Evolutionary conservation across 257 asterid genomes (phyloP), one percentile per base, ranked within the genome.

Genomic region (Ocimum tenuiflorum): DNA sequence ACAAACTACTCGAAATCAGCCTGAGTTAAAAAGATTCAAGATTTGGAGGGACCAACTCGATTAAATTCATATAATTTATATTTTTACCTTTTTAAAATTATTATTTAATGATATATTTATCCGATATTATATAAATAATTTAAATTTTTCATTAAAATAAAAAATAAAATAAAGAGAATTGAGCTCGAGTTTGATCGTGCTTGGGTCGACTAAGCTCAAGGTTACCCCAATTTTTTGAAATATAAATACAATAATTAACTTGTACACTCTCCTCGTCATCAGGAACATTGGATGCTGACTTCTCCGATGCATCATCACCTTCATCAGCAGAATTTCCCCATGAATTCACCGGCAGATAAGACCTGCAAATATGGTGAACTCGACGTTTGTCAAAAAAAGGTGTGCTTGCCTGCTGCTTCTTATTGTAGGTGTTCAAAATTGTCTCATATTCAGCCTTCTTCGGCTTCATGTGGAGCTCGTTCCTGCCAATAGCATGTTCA

Each of bases 241-340:
- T n/a, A n/a, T 18, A 47, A 61, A 3, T 49, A 0, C 13, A 42
- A 11, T 9, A 1, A 15, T 59, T 1, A 7, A 91, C 96, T 88
- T 84, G 89, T 15, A 67, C 94, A 57, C 91, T 86, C 69, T 79
- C 96, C 2, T 79, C 95, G 8, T 80, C 83, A 15, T 82, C 83
- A 18, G 89, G 88, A 70, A 84, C 82, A 67, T 84, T 95, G 45
- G 98, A 81, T 33, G 81, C 74, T 5, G 94, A 85, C 80, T 53
- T 92, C 74, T 89, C 95, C 4, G 95, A 86, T 39, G 72, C 96
- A 20, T 83, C 95, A 17, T 82, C 97, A 11, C 65, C 97, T 72
- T 85, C 96, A 24, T 89, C 98, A n/a, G 78, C 91, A n/a, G 95
- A 81, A 75, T 86, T 87, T 78, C 83, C 99, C 95, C 86, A 81